These are phyloP conservation scores for Penicillium macrosclerotiorum DNA, from an alignment of 495 filamentous ascomycete species.

Conservation along the genomic window DNA sequence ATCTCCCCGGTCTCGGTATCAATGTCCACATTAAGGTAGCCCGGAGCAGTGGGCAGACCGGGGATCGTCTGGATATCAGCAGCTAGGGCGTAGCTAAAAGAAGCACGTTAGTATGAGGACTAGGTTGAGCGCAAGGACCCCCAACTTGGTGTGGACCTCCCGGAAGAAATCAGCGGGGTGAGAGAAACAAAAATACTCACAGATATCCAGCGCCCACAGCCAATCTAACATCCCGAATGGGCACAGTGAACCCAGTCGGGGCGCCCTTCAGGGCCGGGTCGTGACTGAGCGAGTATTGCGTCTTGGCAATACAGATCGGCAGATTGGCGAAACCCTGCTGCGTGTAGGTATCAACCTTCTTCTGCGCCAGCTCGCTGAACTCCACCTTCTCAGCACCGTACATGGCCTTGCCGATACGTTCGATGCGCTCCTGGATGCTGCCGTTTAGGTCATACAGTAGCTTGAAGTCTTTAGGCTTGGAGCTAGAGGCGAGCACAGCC, in stretches of 20 bases:
- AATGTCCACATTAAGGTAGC: slow-evolving; percentile 94
- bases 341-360: slow-evolving; percentile 93
- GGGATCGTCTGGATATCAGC: slow-evolving; percentile 99
- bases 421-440: slow-evolving; percentile 83
- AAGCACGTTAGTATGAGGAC: neutral
- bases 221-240: slow-evolving; percentile 90
- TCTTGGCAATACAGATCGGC: slow-evolving; percentile 96
- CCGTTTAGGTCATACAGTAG: slow-evolving; percentile 81
- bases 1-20: slow-evolving; percentile 93
- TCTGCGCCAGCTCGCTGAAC: slow-evolving; percentile 90
- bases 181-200: slow-evolving; percentile 47
- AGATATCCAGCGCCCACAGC: slow-evolving; percentile 92
- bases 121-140: no score
- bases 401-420: slow-evolving; percentile 87
- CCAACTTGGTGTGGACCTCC: neutral
- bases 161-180: neutral
- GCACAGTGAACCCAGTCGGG: slow-evolving; percentile 93
- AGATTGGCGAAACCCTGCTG: slow-evolving; percentile 88
- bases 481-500: slow-evolving; percentile 76
- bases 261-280: slow-evolving; percentile 93
- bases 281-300: slow-evolving; percentile 94
- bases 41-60: slow-evolving; percentile 90
- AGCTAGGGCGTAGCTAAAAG: slow-evolving; percentile 77
- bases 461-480: slow-evolving; percentile 86
- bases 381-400: slow-evolving; percentile 90